Evolutionary conservation across 176 grass and related monocot species (phyloP), one percentile per base, ranked within the genome.

Genomic region (Eragrostis nindensis): DNA sequence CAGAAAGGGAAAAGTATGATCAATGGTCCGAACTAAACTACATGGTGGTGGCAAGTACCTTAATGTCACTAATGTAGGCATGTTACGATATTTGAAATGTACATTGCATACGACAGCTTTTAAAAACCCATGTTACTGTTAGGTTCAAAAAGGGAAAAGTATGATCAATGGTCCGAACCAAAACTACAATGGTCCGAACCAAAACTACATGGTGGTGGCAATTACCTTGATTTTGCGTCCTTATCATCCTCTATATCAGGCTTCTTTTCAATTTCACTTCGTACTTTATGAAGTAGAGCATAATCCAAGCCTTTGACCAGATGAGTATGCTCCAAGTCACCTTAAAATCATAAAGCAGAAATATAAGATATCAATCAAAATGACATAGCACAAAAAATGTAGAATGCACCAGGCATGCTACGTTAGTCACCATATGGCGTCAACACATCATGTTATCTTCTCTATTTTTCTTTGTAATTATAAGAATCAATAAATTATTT

Each of bases 241-340:
- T 89, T 93, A 68, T 50, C 88, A 42, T 94, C 96, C n/a, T 99
- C 96, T 47, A 71, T 76, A 82, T 99, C 96, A 62, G 96, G 89
- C 78, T 95, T 95, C 79, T 98, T 99, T 6, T 98, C 95, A 81
- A 91, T 99, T 91, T 99, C 96, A 95, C 96, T 99, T 44, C 90
- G 85, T 71, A 98, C 82, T 87, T 98, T 98, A 87, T 95, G 91
- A 75, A 98, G 96, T 84, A 98, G 81, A 89, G 96, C 96, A 90
- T 88, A 98, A 86, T 98, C 96, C 86, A 98, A 90, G 41, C 96
- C 96, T 91, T 98, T 98, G 46, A 98, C 96, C 78, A 98, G 87
- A 93, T 98, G 92, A 62, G 96, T 98, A 67, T 95, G 96, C 85
- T 98, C 96, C 92, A 98, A 81, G 80, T 98, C 92, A 70, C 96